Conservation (phyloP, 805 yeast genomes). For the Saccharomycopsis amapae region DNA sequence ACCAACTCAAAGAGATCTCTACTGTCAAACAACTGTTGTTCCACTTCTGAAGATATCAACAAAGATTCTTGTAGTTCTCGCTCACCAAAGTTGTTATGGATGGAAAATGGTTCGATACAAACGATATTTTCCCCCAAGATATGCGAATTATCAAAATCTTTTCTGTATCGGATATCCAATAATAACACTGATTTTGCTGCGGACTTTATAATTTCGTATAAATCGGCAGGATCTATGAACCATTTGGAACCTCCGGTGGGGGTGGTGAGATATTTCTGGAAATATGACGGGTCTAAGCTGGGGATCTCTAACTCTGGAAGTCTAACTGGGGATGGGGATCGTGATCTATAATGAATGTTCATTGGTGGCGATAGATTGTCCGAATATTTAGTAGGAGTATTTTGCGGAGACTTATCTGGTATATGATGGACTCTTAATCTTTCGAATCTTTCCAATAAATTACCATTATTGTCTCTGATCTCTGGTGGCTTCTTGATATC, state of each 20-base stretch:
- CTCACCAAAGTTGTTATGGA: conserved; percentile 46
- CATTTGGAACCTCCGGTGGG: neutral
- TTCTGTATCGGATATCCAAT: conserved; percentile 62
- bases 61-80: conserved; percentile 62
- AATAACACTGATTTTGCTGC: conserved; percentile 40
- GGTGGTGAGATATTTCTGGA: neutral
- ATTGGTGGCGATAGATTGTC: conserved; percentile 17
- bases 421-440: conserved; percentile 1
- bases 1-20: conserved; percentile 55
- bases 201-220: conserved; percentile 18
- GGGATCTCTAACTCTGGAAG: conserved; percentile 5
- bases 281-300: neutral
- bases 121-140: conserved; percentile 51
- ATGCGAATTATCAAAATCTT: conserved; percentile 56
- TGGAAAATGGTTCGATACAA: conserved; percentile 68
- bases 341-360: conserved; percentile 14
- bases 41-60: conserved; percentile 48
- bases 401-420: too few species aligned
- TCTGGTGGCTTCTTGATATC: neutral
- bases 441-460: conserved; percentile 4
- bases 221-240: conserved; percentile 9
- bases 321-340: conserved; percentile 18
- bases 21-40: conserved; percentile 44
- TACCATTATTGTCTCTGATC: neutral
- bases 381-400: too few species aligned